Evolutionary conservation across 2,329 filamentous ascomycete genomes (phyloP), one percentile per base, ranked within the genome.

Genomic region (Alternaria sp.): DNA sequence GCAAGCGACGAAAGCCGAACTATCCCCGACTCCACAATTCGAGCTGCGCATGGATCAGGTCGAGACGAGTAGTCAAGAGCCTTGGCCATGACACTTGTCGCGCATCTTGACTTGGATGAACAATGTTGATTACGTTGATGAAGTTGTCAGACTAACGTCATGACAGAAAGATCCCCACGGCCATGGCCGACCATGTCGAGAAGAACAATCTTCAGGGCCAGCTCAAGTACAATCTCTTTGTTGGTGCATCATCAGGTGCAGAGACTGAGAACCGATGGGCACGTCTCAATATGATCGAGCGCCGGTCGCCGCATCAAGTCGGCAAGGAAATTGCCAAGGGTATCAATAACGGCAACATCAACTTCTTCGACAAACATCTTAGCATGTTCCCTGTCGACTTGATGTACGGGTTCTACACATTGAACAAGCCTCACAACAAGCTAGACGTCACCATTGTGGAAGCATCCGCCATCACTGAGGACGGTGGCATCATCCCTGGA

Each of bases 221-320:
- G 84, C 83, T 96, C 69, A 92, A 92, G 74, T 97, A 96, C 84
- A 90, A 88, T 59, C 86, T 97, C 18, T 97, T 97, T 69, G 93
- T 96, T 10, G 93, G 93, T 54, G 93, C 93, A n/a, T 94, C 91
- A 5, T 93, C 92, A 16, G 93, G 93, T 38, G 91, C 92, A 18
- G 93, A 95, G 82, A 97, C 93, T 0, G 93, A 97, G 83, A 95
- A 95, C 80, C 86, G 93, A 79, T 97, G 93, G 93, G 93, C 93
- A n/a, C 80, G 83, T 5, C 83, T 94, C 65, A 90, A 97, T 81
- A 97, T 97, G 93, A 97, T 97, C 72, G 90, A 94, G 82, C 86
- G 92, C 59, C 87, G 93, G 58, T 87, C 88, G 69, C 93, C 93
- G 57, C 93, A 97, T 81, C 93, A 97, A 78, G 93, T 97, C 62